Percentiles rank a stretch among this genome's conserved stretches.
Conservation (phyloP, 148 eudicot species). For the Arbutus unedo region DNA sequence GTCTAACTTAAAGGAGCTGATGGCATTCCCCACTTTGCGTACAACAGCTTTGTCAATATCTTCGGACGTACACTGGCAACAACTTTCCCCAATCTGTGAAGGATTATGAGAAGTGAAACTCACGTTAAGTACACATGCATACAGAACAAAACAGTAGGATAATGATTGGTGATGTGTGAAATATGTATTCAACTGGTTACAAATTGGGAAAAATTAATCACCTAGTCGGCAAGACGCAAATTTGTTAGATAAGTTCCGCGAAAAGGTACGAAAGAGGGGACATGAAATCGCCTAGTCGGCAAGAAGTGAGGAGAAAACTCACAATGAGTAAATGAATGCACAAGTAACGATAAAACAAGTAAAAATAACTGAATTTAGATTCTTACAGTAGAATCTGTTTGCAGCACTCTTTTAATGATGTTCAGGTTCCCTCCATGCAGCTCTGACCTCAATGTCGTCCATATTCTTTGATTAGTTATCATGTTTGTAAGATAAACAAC, state of each 20-base stretch:
- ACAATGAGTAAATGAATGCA: neutral
- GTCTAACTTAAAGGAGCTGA: slow-evolving; percentile 30
- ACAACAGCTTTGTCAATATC: neutral
- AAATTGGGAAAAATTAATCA: too few relatives aligned
- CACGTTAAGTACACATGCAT: neutral
- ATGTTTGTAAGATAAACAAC: slow-evolving; percentile 37
- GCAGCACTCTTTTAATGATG: slow-evolving; percentile 23
- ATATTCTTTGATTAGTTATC: slow-evolving; percentile 40
- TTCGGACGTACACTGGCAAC: neutral
- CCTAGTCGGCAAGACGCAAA: neutral
- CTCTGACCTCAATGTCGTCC: slow-evolving; percentile 34
- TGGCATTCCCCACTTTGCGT: slow-evolving; percentile 1
- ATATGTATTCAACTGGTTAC: neutral
- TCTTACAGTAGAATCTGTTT: slow-evolving; percentile 25
- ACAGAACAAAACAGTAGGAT: neutral
- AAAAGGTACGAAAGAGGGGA: neutral
- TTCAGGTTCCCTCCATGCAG: slow-evolving; percentile 10
- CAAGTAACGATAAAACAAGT: neutral
- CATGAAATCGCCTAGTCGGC: neutral
- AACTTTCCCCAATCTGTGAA: neutral
- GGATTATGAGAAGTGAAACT: neutral
- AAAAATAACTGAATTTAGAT: neutral
- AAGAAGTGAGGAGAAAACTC: neutral
- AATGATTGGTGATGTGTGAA: neutral
- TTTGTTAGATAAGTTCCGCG: neutral